A percentile compares a stretch with the other conserved stretches of the same genome.
These are phyloP conservation scores for Aspergillus aculeatus DNA, from an alignment of 2,329 filamentous ascomycete genomes.

Conservation along the genomic window DNA sequence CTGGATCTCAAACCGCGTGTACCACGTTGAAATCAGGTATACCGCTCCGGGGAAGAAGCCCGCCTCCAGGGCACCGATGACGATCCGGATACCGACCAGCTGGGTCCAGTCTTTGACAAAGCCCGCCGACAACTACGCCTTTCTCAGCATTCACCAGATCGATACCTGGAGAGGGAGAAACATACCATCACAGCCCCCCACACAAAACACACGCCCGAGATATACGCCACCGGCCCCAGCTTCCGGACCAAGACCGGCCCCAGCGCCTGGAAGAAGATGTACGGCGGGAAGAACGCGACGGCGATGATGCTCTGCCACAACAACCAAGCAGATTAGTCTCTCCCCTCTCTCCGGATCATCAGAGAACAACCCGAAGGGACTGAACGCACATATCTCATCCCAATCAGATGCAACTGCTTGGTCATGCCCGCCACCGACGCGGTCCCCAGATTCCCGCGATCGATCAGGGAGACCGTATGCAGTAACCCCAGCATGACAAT, in stretches of 20 bases:
- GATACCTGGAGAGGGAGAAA: too few species aligned
- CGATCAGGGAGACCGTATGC: constrained; percentile 19
- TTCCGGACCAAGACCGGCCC: constrained; percentile 8
- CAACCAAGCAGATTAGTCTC: too few species aligned
- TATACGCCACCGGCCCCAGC: constrained; percentile 4
- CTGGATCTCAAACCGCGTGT: constrained; percentile 62
- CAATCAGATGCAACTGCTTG: constrained; percentile 9
- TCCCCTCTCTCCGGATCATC: too few species aligned
- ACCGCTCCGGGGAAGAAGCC: constrained; percentile 48
- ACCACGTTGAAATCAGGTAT: constrained; percentile 47
- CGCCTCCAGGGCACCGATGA: constrained; percentile 48
- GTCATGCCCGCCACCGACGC: constrained; percentile 21
- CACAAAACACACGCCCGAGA: constrained; percentile 7
- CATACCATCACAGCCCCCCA: constrained; percentile 13
- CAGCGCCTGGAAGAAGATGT: constrained; percentile 8
- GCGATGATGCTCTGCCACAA: constrained; percentile 16
- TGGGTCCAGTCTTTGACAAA: constrained; percentile 34
- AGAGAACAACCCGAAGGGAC: too few species aligned
- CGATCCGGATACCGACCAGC: constrained; percentile 42
- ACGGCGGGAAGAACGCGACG: constrained; percentile 17
- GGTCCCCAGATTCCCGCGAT: constrained; percentile 18
- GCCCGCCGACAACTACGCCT: constrained; percentile 9
- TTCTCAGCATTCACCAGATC: background rate
- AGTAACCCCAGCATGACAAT: constrained; percentile 20
- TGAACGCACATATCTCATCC: constrained; percentile 16